Evolutionary conservation across 192 early-diverging fungal species (phyloP).

Genomic region (Entomortierella parvispora): DNA sequence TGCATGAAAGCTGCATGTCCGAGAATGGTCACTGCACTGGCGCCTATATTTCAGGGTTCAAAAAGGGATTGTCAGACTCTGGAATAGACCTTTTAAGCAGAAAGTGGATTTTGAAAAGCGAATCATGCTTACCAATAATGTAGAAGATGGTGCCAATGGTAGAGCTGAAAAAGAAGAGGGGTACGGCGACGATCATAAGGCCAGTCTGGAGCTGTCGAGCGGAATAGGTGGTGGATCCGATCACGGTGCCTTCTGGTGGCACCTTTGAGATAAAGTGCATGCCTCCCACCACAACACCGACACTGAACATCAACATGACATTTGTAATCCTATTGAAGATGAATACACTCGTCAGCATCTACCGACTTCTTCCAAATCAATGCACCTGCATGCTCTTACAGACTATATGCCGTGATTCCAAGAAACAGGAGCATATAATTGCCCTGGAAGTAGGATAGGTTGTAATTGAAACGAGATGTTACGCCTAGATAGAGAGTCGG

Average conservation of each 20-base stretch:
- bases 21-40: slow-evolving; percentile 62
- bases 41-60: slow-evolving; percentile 47
- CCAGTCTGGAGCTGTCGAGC: slow-evolving; percentile 56
- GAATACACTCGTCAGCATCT: not conserved
- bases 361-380: not conserved
- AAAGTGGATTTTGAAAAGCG: not conserved
- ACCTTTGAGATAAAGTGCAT: slow-evolving; percentile 59
- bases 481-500: slow-evolving; percentile 20
- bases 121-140: slow-evolving; percentile 59
- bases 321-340: slow-evolving; percentile 57
- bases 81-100: no score
- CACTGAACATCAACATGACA: slow-evolving; percentile 58
- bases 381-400: slow-evolving; percentile 49
- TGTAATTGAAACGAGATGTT: slow-evolving; percentile 55
- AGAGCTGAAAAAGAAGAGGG: slow-evolving; percentile 65
- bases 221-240: slow-evolving; percentile 34
- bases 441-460: slow-evolving; percentile 64
- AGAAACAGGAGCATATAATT: slow-evolving; percentile 70
- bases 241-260: slow-evolving; percentile 51
- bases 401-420: slow-evolving; percentile 61
- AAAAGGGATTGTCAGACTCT: not conserved
- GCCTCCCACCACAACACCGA: slow-evolving; percentile 55
- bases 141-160: slow-evolving; percentile 67
- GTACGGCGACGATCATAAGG: slow-evolving; percentile 53
- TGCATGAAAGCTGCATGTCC: slow-evolving; percentile 66